Percentiles rank a stretch among this genome's conserved stretches.
phyloP scores from a whole-genome alignment of 169 alveolate genomes.

The Blepharisma undulans region DNA sequence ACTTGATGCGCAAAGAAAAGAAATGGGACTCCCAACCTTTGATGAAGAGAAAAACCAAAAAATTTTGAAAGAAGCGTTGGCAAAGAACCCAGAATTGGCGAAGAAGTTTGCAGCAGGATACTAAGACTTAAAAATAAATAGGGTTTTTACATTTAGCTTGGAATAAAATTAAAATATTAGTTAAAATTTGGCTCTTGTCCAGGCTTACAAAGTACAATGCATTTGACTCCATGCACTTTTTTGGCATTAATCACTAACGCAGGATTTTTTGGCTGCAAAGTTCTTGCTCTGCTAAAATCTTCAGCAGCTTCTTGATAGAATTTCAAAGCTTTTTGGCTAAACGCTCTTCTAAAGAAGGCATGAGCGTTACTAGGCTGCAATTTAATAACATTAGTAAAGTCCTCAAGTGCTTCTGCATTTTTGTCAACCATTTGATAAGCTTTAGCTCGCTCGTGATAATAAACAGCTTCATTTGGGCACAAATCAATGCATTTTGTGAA shows the following conservation, averaged over 20 bases:
- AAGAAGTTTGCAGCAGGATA: constrained; percentile 64
- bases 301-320: constrained; percentile 77
- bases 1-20: constrained; percentile 93
- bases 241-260: constrained; percentile 73
- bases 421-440: constrained; percentile 72
- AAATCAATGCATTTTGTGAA: constrained; percentile 65
- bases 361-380: constrained; percentile 81
- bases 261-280: constrained; percentile 73
- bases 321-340: constrained; percentile 70
- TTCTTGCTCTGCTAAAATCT: constrained; percentile 80
- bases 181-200: constrained; percentile 71
- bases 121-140: constrained; percentile 93
- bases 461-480: constrained; percentile 73
- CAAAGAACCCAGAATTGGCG: constrained; percentile 97
- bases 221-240: constrained; percentile 63
- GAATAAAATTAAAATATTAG: not conserved
- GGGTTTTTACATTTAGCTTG: constrained; percentile 45
- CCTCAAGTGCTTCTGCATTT: constrained; percentile 71
- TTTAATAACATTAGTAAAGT: constrained; percentile 67
- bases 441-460: constrained; percentile 87
- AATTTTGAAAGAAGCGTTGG: constrained; percentile 92
- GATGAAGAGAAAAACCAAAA: constrained; percentile 92
- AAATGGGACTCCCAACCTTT: constrained; percentile 93
- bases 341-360: constrained; percentile 84
- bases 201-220: constrained; percentile 78